A percentile compares a stretch with the other conserved stretches of the same genome.
Conservation (phyloP, 129 eudicot genomes). For the Chrysanthemum makinoi region DNA sequence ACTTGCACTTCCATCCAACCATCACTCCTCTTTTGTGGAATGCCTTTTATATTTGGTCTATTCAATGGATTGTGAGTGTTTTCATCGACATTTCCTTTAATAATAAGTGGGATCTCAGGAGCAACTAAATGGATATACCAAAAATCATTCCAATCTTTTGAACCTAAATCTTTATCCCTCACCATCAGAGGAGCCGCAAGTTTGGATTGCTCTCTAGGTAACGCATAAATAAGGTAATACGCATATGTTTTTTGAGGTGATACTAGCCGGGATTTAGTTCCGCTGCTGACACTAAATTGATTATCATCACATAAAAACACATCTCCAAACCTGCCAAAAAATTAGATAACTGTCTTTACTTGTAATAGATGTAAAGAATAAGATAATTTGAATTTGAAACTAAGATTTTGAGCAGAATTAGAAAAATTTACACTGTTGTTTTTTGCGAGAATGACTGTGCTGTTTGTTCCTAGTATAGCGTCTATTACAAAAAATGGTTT, state of each 20-base stretch:
- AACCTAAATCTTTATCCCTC: neutral
- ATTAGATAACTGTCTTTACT: no score
- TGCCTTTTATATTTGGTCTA: neutral
- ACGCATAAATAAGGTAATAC: neutral
- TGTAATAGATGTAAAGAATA: no score
- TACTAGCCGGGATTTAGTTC: neutral
- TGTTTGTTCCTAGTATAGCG: no score
- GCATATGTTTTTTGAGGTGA: slow-evolving; percentile 2
- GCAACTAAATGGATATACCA: neutral
- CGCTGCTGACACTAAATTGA: neutral
- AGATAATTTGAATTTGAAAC: no score
- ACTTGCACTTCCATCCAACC: slow-evolving; percentile 21
- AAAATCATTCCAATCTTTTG: neutral
- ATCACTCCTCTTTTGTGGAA: neutral
- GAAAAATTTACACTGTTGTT: no score
- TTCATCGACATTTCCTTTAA: neutral
- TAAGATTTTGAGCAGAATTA: no score
- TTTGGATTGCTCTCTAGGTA: no score
- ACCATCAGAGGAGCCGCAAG: neutral
- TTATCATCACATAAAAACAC: neutral
- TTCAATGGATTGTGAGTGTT: neutral
- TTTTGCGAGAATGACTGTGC: no score
- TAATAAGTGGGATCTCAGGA: neutral
- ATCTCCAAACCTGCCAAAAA: neutral
- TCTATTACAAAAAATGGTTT: no score